phyloP scores from a whole-genome alignment of 2,329 filamentous ascomycete genomes.

The Alternaria sp. region DNA sequence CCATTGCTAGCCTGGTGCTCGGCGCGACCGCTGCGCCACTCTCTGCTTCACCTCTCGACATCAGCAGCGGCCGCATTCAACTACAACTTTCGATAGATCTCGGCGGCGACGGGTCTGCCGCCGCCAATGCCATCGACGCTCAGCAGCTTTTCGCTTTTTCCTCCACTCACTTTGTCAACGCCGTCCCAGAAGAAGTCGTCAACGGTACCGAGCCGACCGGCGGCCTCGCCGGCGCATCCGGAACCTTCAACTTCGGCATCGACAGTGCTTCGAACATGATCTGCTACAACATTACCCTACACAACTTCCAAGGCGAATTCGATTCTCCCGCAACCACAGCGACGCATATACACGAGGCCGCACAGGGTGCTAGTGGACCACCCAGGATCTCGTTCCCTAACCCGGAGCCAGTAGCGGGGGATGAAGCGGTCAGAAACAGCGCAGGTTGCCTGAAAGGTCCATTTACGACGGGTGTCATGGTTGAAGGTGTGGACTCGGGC shows the following conservation, averaged over 20 bases:
- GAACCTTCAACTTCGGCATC: slow-evolving; percentile 63
- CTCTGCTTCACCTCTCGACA: slow-evolving; percentile 12
- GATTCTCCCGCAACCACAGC: slow-evolving; percentile 62
- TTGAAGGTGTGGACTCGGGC: slow-evolving; percentile 57
- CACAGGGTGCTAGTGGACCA: slow-evolving; percentile 58
- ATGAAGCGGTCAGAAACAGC: slow-evolving; percentile 28
- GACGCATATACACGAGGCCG: slow-evolving; percentile 65
- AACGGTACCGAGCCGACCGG: slow-evolving; percentile 55
- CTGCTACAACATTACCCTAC: slow-evolving; percentile 62
- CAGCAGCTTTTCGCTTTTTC: slow-evolving; percentile 55
- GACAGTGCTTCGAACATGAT: slow-evolving; percentile 57
- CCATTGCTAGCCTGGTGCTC: slow-evolving; percentile 24
- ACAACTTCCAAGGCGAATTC: slow-evolving; percentile 61
- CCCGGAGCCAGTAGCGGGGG: slow-evolving; percentile 28
- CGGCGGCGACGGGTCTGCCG: slow-evolving; percentile 11
- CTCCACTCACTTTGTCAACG: slow-evolving; percentile 59
- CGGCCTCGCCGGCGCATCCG: slow-evolving; percentile 57
- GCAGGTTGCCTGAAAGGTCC: slow-evolving; percentile 39
- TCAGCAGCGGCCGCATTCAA: slow-evolving; percentile 26
- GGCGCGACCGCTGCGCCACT: slow-evolving; percentile 26
- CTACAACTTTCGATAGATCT: slow-evolving; percentile 35
- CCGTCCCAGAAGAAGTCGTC: slow-evolving; percentile 62
- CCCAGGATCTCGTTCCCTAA: slow-evolving; percentile 54
- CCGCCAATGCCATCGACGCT: slow-evolving; percentile 14
- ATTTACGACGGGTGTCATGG: slow-evolving; percentile 46